These are phyloP conservation scores for Kwoniella newhampshirensis DNA, from an alignment of 768 basidiomycete genomes.

Conservation along the genomic window DNA sequence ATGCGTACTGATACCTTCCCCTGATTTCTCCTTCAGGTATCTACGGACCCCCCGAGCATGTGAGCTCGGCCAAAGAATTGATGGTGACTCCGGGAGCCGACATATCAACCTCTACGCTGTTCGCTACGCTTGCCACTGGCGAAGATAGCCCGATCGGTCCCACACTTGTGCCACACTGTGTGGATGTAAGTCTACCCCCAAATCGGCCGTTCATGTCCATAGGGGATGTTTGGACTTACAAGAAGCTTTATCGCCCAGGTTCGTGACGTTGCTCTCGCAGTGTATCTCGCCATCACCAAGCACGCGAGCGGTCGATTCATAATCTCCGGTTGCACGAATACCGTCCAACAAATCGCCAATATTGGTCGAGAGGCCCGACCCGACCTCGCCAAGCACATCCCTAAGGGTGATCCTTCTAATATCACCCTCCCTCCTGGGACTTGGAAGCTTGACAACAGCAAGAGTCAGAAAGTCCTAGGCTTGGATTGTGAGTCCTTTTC, in stretches of 20 bases:
- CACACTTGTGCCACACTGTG: constrained; percentile 13
- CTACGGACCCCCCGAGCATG: constrained; percentile 34
- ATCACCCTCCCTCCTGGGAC: constrained; percentile 2
- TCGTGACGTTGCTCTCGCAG: constrained; percentile 11
- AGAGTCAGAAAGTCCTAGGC: constrained; percentile 14
- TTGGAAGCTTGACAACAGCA: constrained; percentile 13
- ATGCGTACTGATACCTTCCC: not conserved
- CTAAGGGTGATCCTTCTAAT: not conserved
- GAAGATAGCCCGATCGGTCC: constrained; percentile 13
- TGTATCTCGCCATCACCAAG: constrained; percentile 12
- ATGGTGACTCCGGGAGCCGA: constrained; percentile 7
- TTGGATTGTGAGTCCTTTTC: constrained; percentile 9
- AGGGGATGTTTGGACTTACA: not conserved
- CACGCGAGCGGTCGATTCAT: constrained; percentile 14
- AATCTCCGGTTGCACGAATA: not conserved
- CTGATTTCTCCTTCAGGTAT: constrained; percentile 20
- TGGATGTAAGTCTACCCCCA: constrained; percentile 20
- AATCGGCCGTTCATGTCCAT: not conserved
- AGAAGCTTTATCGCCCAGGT: constrained; percentile 5
- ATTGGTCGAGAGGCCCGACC: constrained; percentile 14
- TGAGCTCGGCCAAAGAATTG: constrained; percentile 9
- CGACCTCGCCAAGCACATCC: constrained; percentile 14
- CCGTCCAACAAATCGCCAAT: constrained; percentile 5
- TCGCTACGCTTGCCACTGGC: constrained; percentile 6
- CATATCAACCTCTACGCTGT: constrained; percentile 17